Conservation (phyloP, 371 early-diverging fungal genomes). For the Sporodiniella umbellata region DNA sequence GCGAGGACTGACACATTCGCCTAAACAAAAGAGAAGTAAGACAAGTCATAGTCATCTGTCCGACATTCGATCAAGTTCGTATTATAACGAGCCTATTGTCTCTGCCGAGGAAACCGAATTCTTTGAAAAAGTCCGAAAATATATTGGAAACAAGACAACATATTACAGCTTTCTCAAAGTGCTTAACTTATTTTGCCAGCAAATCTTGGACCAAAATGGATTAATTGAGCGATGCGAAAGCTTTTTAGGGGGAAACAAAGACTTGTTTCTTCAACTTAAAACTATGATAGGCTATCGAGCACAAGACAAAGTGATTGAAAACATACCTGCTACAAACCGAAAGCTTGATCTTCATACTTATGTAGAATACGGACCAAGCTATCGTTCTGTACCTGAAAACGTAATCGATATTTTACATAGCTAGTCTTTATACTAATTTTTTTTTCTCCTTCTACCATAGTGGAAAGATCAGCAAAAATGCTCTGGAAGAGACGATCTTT, state of each 20-base stretch:
- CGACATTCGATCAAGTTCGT: slow-evolving; percentile 9
- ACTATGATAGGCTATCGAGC: slow-evolving; percentile 84
- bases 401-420: slow-evolving; percentile 43
- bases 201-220: slow-evolving; percentile 79
- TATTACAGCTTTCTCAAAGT: slow-evolving; percentile 95
- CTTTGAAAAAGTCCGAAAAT: slow-evolving; percentile 83
- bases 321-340: slow-evolving; percentile 6
- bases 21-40: slow-evolving; percentile 9
- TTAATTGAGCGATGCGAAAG: slow-evolving; percentile 78
- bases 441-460: slow-evolving; percentile 25
- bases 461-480: slow-evolving; percentile 52
- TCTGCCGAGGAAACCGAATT: slow-evolving; percentile 78
- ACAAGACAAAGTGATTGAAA: slow-evolving; percentile 40
- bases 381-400: slow-evolving; percentile 58
- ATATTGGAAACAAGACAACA: slow-evolving; percentile 74
- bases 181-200: slow-evolving; percentile 95
- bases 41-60: slow-evolving; percentile 6
- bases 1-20: slow-evolving; percentile 2
- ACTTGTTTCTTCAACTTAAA: slow-evolving; percentile 90
- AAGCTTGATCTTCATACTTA: slow-evolving; percentile 6
- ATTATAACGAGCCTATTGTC: slow-evolving; percentile 8
- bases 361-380: slow-evolving; percentile 25
- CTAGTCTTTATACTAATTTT: background rate
- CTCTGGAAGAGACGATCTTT: slow-evolving; percentile 86
- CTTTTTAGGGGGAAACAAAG: slow-evolving; percentile 69